Evolutionary conservation across 768 basidiomycete genomes (phyloP), one percentile per base, ranked within the genome.

Genomic region (Inosperma sp.): DNA sequence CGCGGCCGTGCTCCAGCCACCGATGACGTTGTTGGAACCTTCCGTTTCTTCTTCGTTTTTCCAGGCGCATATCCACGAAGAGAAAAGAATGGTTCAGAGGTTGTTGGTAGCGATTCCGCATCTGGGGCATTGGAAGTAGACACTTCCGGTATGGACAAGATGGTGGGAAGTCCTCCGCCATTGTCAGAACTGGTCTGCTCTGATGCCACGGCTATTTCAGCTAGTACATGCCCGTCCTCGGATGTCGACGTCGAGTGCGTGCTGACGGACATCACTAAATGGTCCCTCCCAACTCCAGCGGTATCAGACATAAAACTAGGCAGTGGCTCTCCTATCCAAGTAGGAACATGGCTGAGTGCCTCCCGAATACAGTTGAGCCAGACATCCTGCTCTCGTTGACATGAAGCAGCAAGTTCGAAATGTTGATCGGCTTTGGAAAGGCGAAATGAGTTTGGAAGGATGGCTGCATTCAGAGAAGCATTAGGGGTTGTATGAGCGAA

Each of bases 361-460:
- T 79, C 73, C 49, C 70, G 73, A 42, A 96, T 80, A 5, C 82
- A 81, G 26, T 72, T 69, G 48, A 93, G 69, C 95, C 95, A 98
- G n/a, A 87, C 72, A 22, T 82, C 79, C 70, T 92, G 94, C 68
- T 98, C 95, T 29, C 73, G 77, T 59, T 72, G 77, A 64, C 93
- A 94, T 13, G 90, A 80, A 0, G 90, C 89, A 6, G 90, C 90
- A 25, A 97, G 69, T 63, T 96, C 93, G 59, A 95, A 87, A 51
- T 82, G 77, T 60, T 89, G 84, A 5, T 84, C 83, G 47, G 75
- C 76, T 36, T 76, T 78, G 8, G 75, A 79, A 13, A 96, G 69
- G 43, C 87, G 83, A 67, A 97, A 88, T 36, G 85, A 85, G 60
- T 82, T 86, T 10, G 93, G 86, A 6, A 97, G 72, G 56, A 86